Base-by-base conservation (phyloP, 208 protist species). In the Endotrypanum monterogeii region DNA sequence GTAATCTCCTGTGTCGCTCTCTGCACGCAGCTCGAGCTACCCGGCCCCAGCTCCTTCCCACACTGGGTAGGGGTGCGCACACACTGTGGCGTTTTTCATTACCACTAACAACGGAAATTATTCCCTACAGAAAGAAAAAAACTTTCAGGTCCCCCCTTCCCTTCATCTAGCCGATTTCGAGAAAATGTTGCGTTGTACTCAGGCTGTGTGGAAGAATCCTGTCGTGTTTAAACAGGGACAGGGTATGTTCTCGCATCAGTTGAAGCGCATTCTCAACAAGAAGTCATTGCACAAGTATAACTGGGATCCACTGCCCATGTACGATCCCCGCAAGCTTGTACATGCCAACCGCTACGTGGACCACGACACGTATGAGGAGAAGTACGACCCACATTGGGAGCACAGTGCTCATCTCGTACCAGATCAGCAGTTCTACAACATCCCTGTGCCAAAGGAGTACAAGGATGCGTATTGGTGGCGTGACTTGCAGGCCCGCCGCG, bases 401-500 rank as follows among this genome's bases (percentile, higher is more conserved):
- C 67, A 89, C 32, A 75, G 89, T 37, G 81, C 82, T 9, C 83
- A 95, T 51, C 73, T 89, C 12, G 94, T 98, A 25, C 94, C 94
- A 5, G 94, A 98, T 74, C 94, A 98, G 73, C 63, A 79, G 58
- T 95, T 84, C 69, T 86, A 94, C 71, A 69, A 89, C 60, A 87
- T 96, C 55, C 90, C 91, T 18, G 84, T 98, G 9, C 94, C 94
- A 4, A 71, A 79, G 37, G 91, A 96, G 80, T 96, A 93, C 82
- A 92, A 91, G 76, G 94, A 98, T 55, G 92, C 94, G n/a, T 98
- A 98, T 79, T 98, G 94, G 94, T 96, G 90, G 89, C 81, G 94
- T 37, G 94, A 98, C 66, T 79, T 96, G 57, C 94, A 96, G 79
- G 89, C 94, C 1, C 94, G 94, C 25, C 89, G 91, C 32, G 84